Evolutionary conservation across 345 rosid genomes (phyloP), one percentile per base, ranked within the genome.

Genomic region (Raphanus sativus): DNA sequence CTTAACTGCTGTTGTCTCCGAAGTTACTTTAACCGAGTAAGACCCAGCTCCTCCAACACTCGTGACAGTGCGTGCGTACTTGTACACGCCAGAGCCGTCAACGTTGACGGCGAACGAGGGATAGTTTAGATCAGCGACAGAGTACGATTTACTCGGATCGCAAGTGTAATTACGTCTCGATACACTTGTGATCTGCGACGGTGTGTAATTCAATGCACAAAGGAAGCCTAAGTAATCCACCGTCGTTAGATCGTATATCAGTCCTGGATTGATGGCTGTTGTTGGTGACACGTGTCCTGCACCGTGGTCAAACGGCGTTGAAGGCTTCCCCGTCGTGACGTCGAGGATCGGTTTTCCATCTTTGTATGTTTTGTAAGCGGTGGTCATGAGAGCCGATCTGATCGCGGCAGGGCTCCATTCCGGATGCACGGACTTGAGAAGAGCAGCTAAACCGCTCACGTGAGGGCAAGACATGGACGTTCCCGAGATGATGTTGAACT

Each of bases 381-480:
- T 94, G 67, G 98, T 94, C 98, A 94, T 91, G 10, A 94, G 88
- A 9, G 98, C 96, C 1, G 96, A 94, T 75, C 85, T 61, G 24
- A 94, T 83, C 1, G 92, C 97, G 17, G 98, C 93, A 1, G 98
- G 96, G 64, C 91, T 91, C 98, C 98, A 93, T 0, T 90, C 91
- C 0, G 93, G 89, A 34, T 87, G 97, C 45, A 81, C 89, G 1
- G 81, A 78, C 73, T 94, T 94, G 54, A 94, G 83, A 78, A 91
- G 78, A 0, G 89, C 98, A 0, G 94, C 98, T 12, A 91, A 83
- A 52, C 98, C 97, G 62, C 97, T 89, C 0, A 91, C 91, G 76
- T 94, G 98, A 0, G 98, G 98, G 81, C 98, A 94, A 1, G 98
- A 91, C 98, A 93, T 91, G 0, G 97, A 91, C 3, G 97, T 93